Conservation (phyloP, 1,139 yeast species). For the Blastobotrys serpentis region DNA sequence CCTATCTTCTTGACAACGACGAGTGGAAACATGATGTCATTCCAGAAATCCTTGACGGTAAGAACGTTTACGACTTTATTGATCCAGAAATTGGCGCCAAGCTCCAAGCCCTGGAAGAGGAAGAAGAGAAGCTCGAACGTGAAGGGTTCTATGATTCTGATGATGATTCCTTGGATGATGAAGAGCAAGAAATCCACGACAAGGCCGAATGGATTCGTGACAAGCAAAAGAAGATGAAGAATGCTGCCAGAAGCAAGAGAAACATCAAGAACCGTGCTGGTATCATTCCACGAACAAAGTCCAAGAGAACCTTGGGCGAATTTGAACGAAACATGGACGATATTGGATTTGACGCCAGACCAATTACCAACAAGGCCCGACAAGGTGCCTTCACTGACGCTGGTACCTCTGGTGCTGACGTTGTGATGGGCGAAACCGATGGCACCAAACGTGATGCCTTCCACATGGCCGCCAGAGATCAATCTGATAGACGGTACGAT, state of each 20-base stretch:
- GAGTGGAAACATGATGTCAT: conserved; percentile 96
- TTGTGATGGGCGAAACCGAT: conserved; percentile 54
- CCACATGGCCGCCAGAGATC: conserved; percentile 52
- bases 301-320: conserved; percentile 70
- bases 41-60: conserved; percentile 96
- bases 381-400: conserved; percentile 46
- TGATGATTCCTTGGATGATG: conserved; percentile 67
- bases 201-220: conserved; percentile 96
- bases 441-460: conserved; percentile 33
- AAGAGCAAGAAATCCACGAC: conserved; percentile 68
- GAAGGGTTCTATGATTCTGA: conserved; percentile 97
- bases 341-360: conserved; percentile 81
- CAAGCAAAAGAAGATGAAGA: conserved; percentile 89
- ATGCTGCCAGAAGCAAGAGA: conserved; percentile 84
- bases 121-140: conserved; percentile 86
- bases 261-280: conserved; percentile 77
- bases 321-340: conserved; percentile 88
- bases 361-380: conserved; percentile 46
- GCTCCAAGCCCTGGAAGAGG: conserved; percentile 92
- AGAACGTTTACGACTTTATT: conserved; percentile 93
- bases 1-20: conserved; percentile 87
- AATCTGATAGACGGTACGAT: conserved; percentile 78
- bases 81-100: conserved; percentile 94
- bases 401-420: conserved; percentile 62
- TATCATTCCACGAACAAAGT: conserved; percentile 87